Conservation (phyloP, 192 early-diverging fungal species). For the Helicostylum pulchrum region DNA sequence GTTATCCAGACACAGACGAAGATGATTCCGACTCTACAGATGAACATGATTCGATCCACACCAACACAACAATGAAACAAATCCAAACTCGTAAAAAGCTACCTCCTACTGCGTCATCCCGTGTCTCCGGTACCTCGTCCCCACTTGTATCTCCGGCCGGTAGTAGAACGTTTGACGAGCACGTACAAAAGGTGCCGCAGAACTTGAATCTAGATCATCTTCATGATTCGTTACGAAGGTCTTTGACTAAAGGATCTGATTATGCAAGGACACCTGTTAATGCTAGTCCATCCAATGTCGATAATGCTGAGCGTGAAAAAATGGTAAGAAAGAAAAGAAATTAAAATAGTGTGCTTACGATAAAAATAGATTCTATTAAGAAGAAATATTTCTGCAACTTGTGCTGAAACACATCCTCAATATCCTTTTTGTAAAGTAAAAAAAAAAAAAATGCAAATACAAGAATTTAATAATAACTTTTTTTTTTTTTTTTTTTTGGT, state of each 20-base stretch:
- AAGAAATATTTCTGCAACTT: conserved; percentile 39
- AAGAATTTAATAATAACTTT: conserved; percentile 1
- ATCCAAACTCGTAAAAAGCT: not conserved
- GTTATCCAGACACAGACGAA: conserved; percentile 34
- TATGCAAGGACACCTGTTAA: conserved; percentile 15
- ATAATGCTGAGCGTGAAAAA: conserved; percentile 17
- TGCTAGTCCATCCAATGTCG: conserved; percentile 12
- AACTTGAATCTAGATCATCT: conserved; percentile 53
- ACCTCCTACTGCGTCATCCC: not conserved
- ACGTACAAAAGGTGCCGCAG: not conserved
- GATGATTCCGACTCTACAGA: conserved; percentile 20
- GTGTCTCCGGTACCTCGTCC: conserved; percentile 6
- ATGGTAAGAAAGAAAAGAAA: conserved; percentile 21
- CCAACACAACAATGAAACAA: not conserved
- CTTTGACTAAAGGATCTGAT: conserved; percentile 27
- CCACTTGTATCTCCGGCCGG: conserved; percentile 8
- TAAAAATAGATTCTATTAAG: conserved; percentile 26
- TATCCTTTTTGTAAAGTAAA: conserved; percentile 42
- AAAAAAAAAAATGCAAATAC: too few species aligned
- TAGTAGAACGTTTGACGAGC: conserved; percentile 36
- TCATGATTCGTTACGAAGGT: conserved; percentile 53
- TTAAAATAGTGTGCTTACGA: conserved; percentile 4
- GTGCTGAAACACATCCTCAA: conserved; percentile 43
- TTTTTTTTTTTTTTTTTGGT: not conserved
- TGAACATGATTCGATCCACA: conserved; percentile 13